phyloP scores from a whole-genome alignment of 805 yeast genomes.

The Hanseniaspora occidentalis region DNA sequence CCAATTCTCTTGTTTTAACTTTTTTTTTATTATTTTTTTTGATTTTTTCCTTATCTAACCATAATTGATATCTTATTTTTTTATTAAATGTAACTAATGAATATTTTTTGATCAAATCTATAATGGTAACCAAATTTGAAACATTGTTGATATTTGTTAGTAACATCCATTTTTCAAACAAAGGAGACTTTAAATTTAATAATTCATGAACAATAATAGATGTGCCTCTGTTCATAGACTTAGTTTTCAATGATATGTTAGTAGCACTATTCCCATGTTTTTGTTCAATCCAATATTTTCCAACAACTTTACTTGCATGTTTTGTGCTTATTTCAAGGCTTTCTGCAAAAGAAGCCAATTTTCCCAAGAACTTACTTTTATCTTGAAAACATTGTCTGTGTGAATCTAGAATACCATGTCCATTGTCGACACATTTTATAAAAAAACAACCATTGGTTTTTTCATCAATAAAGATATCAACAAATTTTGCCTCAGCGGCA shows the following conservation, averaged over 20 bases:
- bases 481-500: conserved; percentile 25
- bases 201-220: background rate
- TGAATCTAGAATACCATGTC: background rate
- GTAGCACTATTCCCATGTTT: too few relatives aligned
- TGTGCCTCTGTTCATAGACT: too few relatives aligned
- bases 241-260: too few relatives aligned
- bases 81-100: background rate
- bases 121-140: background rate
- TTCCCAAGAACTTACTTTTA: background rate
- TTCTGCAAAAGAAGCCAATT: background rate
- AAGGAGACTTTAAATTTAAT: background rate
- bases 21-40: too few relatives aligned
- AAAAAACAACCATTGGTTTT: conserved; percentile 26
- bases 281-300: too few relatives aligned
- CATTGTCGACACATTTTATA: conserved; percentile 29
- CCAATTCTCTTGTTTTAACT: background rate
- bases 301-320: too few relatives aligned
- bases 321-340: too few relatives aligned
- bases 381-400: background rate
- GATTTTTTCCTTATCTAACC: background rate
- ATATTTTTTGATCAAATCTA: background rate
- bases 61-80: background rate
- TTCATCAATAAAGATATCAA: conserved; percentile 27
- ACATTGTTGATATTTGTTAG: background rate
- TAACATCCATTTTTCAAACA: background rate